phyloP scores from a whole-genome alignment of 108 stramenopile genomes.

The Skeletonema costatum region DNA sequence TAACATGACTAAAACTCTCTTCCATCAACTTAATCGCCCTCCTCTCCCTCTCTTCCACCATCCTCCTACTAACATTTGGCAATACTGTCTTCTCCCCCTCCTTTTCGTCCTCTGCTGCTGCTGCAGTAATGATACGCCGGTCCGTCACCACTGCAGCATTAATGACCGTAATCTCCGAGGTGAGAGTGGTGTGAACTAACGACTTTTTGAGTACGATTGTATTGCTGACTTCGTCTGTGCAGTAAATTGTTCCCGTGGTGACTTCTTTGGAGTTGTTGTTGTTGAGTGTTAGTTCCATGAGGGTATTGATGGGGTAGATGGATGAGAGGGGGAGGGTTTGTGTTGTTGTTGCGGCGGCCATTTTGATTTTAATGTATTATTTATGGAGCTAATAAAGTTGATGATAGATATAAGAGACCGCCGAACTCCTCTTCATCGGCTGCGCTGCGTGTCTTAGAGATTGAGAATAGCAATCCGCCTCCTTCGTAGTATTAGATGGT shows the following conservation, averaged over 20 bases:
- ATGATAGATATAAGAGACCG: too few relatives aligned
- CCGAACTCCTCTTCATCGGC: too few relatives aligned
- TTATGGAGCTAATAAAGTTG: too few relatives aligned
- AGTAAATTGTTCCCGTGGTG: conserved; percentile 69
- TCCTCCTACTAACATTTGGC: conserved; percentile 54
- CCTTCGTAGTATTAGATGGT: too few relatives aligned
- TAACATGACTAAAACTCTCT: conserved; percentile 78
- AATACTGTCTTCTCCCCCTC: conserved; percentile 4
- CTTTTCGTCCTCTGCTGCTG: conserved; percentile 4
- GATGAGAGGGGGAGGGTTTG: conserved; percentile 15
- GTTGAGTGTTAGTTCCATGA: conserved; percentile 45
- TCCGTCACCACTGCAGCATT: conserved; percentile 51
- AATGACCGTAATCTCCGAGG: conserved; percentile 47
- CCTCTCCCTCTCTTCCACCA: conserved; percentile 81
- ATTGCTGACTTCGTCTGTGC: conserved; percentile 71
- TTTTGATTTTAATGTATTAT: background rate
- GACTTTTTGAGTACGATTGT: conserved; percentile 62
- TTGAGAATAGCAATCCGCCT: too few relatives aligned
- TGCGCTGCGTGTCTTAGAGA: too few relatives aligned
- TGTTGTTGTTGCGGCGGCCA: background rate
- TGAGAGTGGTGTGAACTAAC: conserved; percentile 51
- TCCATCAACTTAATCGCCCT: conserved; percentile 71
- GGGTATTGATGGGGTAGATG: conserved; percentile 45
- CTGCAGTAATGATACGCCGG: conserved; percentile 31
- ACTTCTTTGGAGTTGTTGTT: background rate